These are phyloP conservation scores for Takashimella tepidaria DNA, from an alignment of 1,284 basidiomycete genomes.

Conservation along the genomic window DNA sequence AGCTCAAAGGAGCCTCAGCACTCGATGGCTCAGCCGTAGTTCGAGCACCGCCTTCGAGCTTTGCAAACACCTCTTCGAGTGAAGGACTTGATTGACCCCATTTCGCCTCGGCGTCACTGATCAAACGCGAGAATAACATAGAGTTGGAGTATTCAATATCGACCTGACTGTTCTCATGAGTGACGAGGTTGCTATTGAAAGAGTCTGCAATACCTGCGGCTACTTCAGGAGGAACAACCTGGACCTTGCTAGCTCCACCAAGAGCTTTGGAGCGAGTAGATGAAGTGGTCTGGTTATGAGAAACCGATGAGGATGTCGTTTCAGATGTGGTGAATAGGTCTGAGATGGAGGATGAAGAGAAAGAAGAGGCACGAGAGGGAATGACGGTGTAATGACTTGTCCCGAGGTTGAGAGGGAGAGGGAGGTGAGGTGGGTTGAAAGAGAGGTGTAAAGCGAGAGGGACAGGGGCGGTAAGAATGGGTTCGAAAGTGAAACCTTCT, in stretches of 20 bases:
- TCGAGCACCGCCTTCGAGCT: not conserved
- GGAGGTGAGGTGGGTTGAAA: constrained; percentile 31
- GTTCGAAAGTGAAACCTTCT: not conserved
- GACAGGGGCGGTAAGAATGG: not conserved
- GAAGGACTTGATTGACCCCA: not conserved
- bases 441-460: constrained; percentile 20
- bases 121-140: not conserved
- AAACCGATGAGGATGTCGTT: not conserved
- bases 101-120: not conserved
- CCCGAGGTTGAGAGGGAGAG: constrained; percentile 31
- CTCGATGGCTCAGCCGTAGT: not conserved
- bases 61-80: not conserved
- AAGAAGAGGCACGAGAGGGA: not conserved
- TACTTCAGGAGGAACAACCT: constrained; percentile 2
- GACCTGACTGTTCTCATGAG: too few relatives aligned
- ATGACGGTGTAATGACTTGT: constrained; percentile 14
- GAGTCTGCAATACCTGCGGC: not conserved
- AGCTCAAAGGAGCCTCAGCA: not conserved
- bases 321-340: not conserved
- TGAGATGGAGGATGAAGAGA: not conserved
- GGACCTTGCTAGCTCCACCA: constrained; percentile 8
- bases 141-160: too few relatives aligned
- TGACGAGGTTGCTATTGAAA: not conserved
- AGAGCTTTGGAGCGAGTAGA: constrained; percentile 4
- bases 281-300: not conserved